Percentiles rank a stretch among this genome's conserved stretches.
These are phyloP conservation scores for Microbotryum lychnidis-dioicae DNA, from an alignment of 1,284 basidiomycete species.

Conservation along the genomic window DNA sequence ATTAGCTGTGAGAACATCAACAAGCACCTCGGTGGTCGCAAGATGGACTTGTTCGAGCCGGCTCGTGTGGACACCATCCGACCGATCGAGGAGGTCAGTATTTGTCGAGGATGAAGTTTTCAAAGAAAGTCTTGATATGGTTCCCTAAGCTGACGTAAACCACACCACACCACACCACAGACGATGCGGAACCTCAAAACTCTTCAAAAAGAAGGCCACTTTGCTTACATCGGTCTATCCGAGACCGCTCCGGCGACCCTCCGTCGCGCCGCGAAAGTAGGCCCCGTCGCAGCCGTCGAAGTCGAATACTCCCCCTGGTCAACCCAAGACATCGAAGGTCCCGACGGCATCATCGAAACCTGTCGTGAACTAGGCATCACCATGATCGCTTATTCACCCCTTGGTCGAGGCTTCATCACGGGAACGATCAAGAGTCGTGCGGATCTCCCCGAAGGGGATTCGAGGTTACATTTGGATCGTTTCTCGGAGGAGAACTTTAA, in stretches of 20 bases:
- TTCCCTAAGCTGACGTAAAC: conserved; percentile 14
- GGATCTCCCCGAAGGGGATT: conserved; percentile 51
- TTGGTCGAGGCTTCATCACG: conserved; percentile 56
- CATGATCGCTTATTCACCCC: conserved; percentile 53
- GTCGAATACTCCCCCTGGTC: conserved; percentile 44
- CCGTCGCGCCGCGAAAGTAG: conserved; percentile 29
- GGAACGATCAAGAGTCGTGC: conserved; percentile 49
- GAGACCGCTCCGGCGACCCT: conserved; percentile 30
- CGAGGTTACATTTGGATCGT: conserved; percentile 41
- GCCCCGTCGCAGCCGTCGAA: conserved; percentile 34
- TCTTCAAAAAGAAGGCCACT: conserved; percentile 35
- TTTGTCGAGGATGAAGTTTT: not conserved
- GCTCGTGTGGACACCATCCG: conserved; percentile 21
- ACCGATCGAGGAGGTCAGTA: conserved; percentile 23
- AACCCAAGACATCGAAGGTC: conserved; percentile 40
- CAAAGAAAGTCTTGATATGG: not conserved
- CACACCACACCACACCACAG: conserved; percentile 8
- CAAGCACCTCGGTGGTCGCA: conserved; percentile 27
- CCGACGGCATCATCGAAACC: conserved; percentile 39
- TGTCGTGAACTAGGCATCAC: conserved; percentile 48
- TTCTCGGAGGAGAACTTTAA: conserved; percentile 50
- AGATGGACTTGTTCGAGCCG: conserved; percentile 37
- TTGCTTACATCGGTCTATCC: conserved; percentile 36
- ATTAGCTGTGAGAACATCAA: conserved; percentile 28
- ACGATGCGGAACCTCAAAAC: conserved; percentile 31